Conservation (phyloP, 1,284 basidiomycete species). For the Neonothopanus nambi region DNA sequence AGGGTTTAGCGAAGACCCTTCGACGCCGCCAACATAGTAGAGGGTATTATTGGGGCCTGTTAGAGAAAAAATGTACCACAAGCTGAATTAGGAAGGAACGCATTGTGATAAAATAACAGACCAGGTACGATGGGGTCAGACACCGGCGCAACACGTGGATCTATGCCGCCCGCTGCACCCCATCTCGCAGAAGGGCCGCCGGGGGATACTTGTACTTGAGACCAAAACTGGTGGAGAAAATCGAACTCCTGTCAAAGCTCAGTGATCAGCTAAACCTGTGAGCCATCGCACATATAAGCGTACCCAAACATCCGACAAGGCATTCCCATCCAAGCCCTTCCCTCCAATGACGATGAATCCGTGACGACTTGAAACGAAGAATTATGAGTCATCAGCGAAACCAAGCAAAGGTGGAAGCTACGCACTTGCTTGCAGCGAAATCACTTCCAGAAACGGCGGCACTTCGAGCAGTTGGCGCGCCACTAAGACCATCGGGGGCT, state of each 20-base stretch:
- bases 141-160: slow-evolving; percentile 45
- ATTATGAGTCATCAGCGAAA: slow-evolving; percentile 13
- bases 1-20: slow-evolving; percentile 44
- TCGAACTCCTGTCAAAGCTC: slow-evolving; percentile 60
- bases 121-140: slow-evolving; percentile 45
- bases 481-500: slow-evolving; percentile 46
- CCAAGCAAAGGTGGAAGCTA: slow-evolving; percentile 19
- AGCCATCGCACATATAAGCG: slow-evolving; percentile 21
- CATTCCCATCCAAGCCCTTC: slow-evolving; percentile 46
- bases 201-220: slow-evolving; percentile 49
- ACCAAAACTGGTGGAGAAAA: slow-evolving; percentile 74
- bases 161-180: slow-evolving; percentile 72
- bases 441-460: slow-evolving; percentile 63
- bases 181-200: slow-evolving; percentile 61
- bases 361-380: slow-evolving; percentile 49
- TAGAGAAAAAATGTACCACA: slow-evolving; percentile 26
- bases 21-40: slow-evolving; percentile 60
- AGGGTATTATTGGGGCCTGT: slow-evolving; percentile 17
- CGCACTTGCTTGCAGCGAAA: slow-evolving; percentile 77
- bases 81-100: slow-evolving; percentile 50
- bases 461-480: slow-evolving; percentile 60
- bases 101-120: slow-evolving; percentile 24
- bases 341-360: slow-evolving; percentile 75
- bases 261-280: slow-evolving; percentile 1
- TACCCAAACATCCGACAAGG: slow-evolving; percentile 74